Conservation (phyloP, 306 rosid genomes). For the Hippophae tibetana region DNA sequence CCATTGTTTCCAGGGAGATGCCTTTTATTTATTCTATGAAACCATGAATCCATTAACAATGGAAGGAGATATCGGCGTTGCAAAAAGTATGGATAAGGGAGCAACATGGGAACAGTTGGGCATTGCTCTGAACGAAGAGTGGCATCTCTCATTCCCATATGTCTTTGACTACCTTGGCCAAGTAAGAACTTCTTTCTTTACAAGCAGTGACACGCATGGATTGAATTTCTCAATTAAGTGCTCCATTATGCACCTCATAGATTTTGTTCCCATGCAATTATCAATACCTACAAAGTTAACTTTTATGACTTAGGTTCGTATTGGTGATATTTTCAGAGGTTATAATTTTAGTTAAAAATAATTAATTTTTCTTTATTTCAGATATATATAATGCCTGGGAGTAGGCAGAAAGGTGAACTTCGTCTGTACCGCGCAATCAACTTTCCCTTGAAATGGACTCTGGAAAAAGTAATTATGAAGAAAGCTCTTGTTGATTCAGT, state of each 20-base stretch:
- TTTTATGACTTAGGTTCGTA: too few species aligned
- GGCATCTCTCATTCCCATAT: slow-evolving; percentile 96
- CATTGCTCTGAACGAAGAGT: slow-evolving; percentile 79
- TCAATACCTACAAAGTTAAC: too few species aligned
- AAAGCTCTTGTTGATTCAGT: slow-evolving; percentile 80
- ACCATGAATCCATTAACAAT: slow-evolving; percentile 70
- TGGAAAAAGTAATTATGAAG: slow-evolving; percentile 66
- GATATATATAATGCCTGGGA: slow-evolving; percentile 96
- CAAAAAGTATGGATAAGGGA: slow-evolving; percentile 84
- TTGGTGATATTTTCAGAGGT: too few species aligned
- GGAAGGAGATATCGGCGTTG: slow-evolving; percentile 96
- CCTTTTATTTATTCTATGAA: slow-evolving; percentile 73
- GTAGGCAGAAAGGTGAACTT: slow-evolving; percentile 72
- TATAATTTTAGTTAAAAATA: not conserved
- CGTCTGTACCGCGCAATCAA: slow-evolving; percentile 74
- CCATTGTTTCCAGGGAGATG: slow-evolving; percentile 50
- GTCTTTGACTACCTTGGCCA: slow-evolving; percentile 64
- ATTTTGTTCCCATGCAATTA: not conserved
- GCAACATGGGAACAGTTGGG: slow-evolving; percentile 92
- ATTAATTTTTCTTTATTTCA: slow-evolving; percentile 20
- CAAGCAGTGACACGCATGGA: too few species aligned
- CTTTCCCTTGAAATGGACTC: slow-evolving; percentile 80
- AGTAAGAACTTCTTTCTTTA: slow-evolving; percentile 34
- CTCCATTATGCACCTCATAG: too few species aligned
- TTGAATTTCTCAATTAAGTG: too few species aligned